Conservation (phyloP, 371 early-diverging fungal species). For the Mortierella sp. region DNA sequence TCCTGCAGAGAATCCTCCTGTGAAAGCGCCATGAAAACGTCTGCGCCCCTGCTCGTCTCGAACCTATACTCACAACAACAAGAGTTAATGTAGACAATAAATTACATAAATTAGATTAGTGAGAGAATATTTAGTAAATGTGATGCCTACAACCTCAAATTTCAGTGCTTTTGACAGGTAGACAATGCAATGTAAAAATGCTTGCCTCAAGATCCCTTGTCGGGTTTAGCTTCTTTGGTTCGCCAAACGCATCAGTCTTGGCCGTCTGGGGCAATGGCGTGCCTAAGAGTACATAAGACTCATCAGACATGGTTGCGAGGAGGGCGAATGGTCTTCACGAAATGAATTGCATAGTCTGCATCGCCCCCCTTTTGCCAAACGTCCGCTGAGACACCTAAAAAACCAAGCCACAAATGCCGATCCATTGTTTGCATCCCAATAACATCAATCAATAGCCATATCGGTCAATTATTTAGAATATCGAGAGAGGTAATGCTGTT, state of each 20-base stretch:
- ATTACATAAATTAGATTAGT: not conserved
- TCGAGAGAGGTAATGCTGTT: not conserved
- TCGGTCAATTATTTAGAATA: not conserved
- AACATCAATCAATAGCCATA: too few species aligned
- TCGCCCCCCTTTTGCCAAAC: not conserved
- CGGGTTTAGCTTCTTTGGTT: constrained; percentile 23
- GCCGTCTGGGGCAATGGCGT: constrained; percentile 44
- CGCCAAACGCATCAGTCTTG: constrained; percentile 34
- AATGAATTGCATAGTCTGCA: not conserved
- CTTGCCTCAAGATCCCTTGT: constrained; percentile 47
- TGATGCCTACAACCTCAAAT: too few species aligned
- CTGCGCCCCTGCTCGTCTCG: constrained; percentile 89
- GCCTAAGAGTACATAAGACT: constrained; percentile 40
- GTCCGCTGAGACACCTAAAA: too few species aligned
- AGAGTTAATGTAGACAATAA: not conserved
- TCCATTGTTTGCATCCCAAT: too few species aligned
- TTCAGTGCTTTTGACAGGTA: not conserved
- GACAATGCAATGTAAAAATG: not conserved
- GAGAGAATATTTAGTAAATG: not conserved
- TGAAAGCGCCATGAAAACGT: constrained; percentile 95
- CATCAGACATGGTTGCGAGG: constrained; percentile 26
- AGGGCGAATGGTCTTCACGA: not conserved
- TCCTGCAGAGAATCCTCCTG: constrained; percentile 95
- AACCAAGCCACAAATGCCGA: too few species aligned
- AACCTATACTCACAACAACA: constrained; percentile 58